A percentile compares a stretch with the other conserved stretches of the same genome.
Conservation (phyloP, 23 red algal species). For the Gracilaria gracilis region DNA sequence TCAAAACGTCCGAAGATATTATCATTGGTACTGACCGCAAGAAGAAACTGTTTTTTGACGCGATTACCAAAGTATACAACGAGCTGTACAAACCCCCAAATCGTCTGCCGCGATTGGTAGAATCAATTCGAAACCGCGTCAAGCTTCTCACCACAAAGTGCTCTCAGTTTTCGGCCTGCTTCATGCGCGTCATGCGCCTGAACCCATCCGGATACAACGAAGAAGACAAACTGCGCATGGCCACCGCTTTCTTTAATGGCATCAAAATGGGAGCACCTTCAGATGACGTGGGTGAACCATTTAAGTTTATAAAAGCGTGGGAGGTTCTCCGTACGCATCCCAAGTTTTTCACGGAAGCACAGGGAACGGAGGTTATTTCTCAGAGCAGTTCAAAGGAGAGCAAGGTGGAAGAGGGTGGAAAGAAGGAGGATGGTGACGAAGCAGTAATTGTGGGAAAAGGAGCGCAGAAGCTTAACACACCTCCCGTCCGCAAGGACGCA, state of each 20-base stretch:
- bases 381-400: too few relatives aligned
- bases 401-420: background rate
- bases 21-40: slow-evolving; percentile 45
- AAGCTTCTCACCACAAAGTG: background rate
- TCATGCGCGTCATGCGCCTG: background rate
- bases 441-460: too few relatives aligned
- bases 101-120: background rate
- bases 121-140: slow-evolving; percentile 14
- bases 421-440: too few relatives aligned
- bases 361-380: too few relatives aligned
- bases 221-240: background rate
- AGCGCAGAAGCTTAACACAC: too few relatives aligned
- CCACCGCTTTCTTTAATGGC: slow-evolving; percentile 23
- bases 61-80: slow-evolving; percentile 4
- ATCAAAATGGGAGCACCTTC: background rate
- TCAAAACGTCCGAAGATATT: slow-evolving; percentile 15
- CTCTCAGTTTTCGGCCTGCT: slow-evolving; percentile 1
- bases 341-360: too few relatives aligned
- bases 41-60: slow-evolving; percentile 12
- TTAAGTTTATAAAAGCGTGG: slow-evolving; percentile 24
- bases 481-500: background rate
- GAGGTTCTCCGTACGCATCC: background rate
- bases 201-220: background rate
- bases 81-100: slow-evolving; percentile 2
- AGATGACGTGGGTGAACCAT: slow-evolving; percentile 13